Evolutionary conservation across 495 filamentous ascomycete species (phyloP).

Genomic region (Patellaria atrata): DNA sequence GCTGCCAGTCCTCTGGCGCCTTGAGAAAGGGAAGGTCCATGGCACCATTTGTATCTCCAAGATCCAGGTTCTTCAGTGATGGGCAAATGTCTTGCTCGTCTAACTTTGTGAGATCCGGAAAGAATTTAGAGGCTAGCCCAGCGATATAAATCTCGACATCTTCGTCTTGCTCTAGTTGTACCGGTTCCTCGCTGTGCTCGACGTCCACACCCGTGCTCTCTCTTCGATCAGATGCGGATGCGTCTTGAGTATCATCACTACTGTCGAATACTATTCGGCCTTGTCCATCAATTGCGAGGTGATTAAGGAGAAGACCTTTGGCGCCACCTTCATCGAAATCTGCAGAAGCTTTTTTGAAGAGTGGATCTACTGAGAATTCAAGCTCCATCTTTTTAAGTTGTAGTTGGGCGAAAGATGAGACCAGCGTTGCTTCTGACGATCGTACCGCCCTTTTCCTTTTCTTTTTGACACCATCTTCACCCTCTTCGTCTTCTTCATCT

Average conservation of each 20-base stretch:
- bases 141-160: conserved; percentile 63
- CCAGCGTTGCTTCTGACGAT: conserved; percentile 84
- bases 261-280: conserved; percentile 96
- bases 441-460: conserved; percentile 60
- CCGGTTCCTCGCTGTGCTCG: conserved; percentile 28
- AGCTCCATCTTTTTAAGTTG: conserved; percentile 96
- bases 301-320: conserved; percentile 88
- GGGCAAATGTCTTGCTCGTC: conserved; percentile 89
- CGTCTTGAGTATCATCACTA: conserved; percentile 75
- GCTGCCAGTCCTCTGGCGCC: conserved; percentile 69
- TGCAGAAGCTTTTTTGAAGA: conserved; percentile 97
- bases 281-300: conserved; percentile 79
- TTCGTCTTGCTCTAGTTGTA: conserved; percentile 30
- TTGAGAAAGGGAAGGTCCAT: conserved; percentile 86
- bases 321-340: conserved; percentile 98
- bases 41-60: conserved; percentile 71
- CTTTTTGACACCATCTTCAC: conserved; percentile 63
- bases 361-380: conserved; percentile 89
- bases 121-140: conserved; percentile 62
- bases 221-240: conserved; percentile 25
- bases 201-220: conserved; percentile 19
- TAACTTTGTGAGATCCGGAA: conserved; percentile 63
- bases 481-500: conserved; percentile 60
- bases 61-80: conserved; percentile 79
- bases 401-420: conserved; percentile 69